Evolutionary conservation across 139 green algal species (phyloP), one percentile per base, ranked within the genome.

Genomic region (Tetraselmis chui): DNA sequence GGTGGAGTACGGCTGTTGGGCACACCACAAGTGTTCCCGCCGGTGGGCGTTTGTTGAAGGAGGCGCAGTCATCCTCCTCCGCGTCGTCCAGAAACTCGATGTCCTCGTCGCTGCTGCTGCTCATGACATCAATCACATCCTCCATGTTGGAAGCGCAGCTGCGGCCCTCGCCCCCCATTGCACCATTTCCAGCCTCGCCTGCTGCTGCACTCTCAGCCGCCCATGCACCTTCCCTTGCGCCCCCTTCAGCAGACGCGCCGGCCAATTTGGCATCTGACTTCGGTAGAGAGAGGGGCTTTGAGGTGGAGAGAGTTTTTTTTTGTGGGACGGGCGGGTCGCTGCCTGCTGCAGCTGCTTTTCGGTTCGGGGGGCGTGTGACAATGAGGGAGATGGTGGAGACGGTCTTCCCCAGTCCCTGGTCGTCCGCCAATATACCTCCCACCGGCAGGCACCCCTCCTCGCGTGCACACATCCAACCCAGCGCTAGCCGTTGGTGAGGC

Each of bases 381-480:
- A 97, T 93, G 79, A 96, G 88, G 0, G 90, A 79, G 30, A 96
- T 92, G 30, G 92, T 94, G 75, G 86, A 92, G 31, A 97, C 85
- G 0, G 93, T 96, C 83, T 97, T 97, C 75, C 94, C 94, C 31
- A 97, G 79, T 1, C 93, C 93, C 87, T 95, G 87, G 81, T 97
- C 94, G 32, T 97, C 94, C 45, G 93, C 93, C 30, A 97, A 80
- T 29, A 97, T 94, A 76, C 94, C 94, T 0, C 94, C 94, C 23
- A 31, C 80, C 75, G 79, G 90, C 58, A 30, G n/a, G 24, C 76
- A 75, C 26, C 5, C 58, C 1, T 32, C 58, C 86, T 97, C 92
- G 1, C 90, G 85, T 74, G 81, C 82, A 2, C 81, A 28, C 93
- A 95, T 95, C 93, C 93, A 97, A 25, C 82, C 88, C 30, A 97